phyloP scores from a whole-genome alignment of 148 eudicot species.

The Rhododendron henanense region DNA sequence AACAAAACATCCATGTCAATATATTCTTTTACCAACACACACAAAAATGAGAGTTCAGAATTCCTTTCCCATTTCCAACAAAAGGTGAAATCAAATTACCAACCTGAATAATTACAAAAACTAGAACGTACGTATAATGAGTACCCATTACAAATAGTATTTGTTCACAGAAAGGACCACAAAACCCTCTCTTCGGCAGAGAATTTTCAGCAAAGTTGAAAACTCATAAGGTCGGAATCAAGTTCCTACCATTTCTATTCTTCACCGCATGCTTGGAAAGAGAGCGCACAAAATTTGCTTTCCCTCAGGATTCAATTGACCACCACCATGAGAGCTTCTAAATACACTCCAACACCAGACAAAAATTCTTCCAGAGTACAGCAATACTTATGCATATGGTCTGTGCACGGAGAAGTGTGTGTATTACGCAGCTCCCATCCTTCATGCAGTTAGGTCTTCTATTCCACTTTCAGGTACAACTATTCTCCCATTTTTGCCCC shows the following conservation, averaged over 20 bases:
- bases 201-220: neutral
- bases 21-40: neutral
- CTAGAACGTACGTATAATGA: neutral
- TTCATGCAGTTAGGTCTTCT: neutral
- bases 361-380: neutral
- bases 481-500: neutral
- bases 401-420: neutral
- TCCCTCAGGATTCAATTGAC: neutral
- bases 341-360: neutral
- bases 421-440: neutral
- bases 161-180: neutral
- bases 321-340: neutral
- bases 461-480: neutral
- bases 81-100: neutral
- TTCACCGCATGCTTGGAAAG: neutral
- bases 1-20: neutral
- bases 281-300: neutral
- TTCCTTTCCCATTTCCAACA: neutral
- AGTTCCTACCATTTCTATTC: neutral
- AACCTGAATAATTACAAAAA: neutral
- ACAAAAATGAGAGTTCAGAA: neutral
- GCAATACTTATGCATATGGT: neutral
- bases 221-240: neutral
- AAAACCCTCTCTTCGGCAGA: neutral
- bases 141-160: neutral